Conservation (phyloP, 441 rosid genomes). For the Arabidopsis hybrid region DNA sequence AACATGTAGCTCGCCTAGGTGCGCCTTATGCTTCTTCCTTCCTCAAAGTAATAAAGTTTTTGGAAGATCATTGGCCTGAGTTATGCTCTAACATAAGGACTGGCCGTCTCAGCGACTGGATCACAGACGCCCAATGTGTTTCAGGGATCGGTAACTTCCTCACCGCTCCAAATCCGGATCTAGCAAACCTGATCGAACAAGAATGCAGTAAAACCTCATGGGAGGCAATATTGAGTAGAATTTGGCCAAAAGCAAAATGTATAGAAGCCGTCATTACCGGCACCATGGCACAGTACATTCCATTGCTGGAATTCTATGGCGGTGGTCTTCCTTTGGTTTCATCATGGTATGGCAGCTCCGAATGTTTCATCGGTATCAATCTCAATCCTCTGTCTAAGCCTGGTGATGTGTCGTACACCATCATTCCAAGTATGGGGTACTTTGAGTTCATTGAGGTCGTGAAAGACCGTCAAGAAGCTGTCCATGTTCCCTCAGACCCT, state of each 20-base stretch:
- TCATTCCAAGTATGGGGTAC: constrained; percentile 72
- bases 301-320: constrained; percentile 64
- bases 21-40: constrained; percentile 69
- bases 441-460: constrained; percentile 70
- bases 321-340: constrained; percentile 72
- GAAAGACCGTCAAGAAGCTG: constrained; percentile 42
- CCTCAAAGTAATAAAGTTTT: constrained; percentile 66
- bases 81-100: constrained; percentile 62
- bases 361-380: constrained; percentile 63
- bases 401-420: constrained; percentile 69
- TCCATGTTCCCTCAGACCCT: background rate
- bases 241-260: constrained; percentile 82
- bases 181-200: constrained; percentile 54
- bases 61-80: constrained; percentile 69
- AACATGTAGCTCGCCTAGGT: constrained; percentile 61
- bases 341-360: constrained; percentile 50
- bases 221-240: constrained; percentile 67
- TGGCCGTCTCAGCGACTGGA: constrained; percentile 66
- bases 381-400: constrained; percentile 61
- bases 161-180: constrained; percentile 47
- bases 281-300: constrained; percentile 75
- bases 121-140: constrained; percentile 57
- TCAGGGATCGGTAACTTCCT: constrained; percentile 47
- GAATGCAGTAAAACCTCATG: constrained; percentile 61
- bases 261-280: constrained; percentile 67